Base-by-base conservation (phyloP, 495 filamentous ascomycete species). In the Alectoria sarmentosa region DNA sequence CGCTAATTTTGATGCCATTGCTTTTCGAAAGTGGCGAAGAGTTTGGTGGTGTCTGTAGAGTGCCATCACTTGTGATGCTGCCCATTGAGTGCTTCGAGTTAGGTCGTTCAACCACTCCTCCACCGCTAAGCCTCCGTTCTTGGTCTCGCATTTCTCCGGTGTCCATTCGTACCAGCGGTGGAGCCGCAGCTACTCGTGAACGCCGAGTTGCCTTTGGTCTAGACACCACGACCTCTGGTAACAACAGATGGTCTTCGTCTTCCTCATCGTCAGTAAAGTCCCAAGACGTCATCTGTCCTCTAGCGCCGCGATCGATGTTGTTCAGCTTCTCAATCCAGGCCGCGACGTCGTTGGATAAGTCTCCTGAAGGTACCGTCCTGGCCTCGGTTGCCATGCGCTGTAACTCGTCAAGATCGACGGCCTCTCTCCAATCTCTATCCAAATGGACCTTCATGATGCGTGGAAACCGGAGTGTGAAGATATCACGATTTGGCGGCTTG, bases 401-500 rank as follows among this genome's bases (percentile, higher is more conserved):
- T 38, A 90, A 67, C 63, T 87, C 85, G 3, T 75, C 65, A 54
- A 86, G 83, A 28, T 79, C 78, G 26, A 80, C 73, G 9, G 83
- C 73, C 60, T 88, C 86, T 44, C 78, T 75, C 70, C 80, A 83
- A 0, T 75, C 75, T 37, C 85, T 75, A 61, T 89, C 85, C 58
- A 72, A 77, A 61, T 87, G 84, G 9, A 89, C 72, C 67, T 88
- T 89, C 58, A 78, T 68, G 19, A 87, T 77, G 7, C 87, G 80
- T 1, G 87, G 84, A 67, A 87, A 88, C 5, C 87, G 82, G 66
- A 88, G 83, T 23, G 82, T 79, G 69, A 76, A 88, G 66, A 82
- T 86, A 21, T 76, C 74, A 15, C 76, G 77, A 52, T 83, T 80
- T 23, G 82, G 76, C 9, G 81, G 80, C 64, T 85, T 87, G 57